phyloP scores from a whole-genome alignment of 305 asterid genomes.

The Rubia peregrina region DNA sequence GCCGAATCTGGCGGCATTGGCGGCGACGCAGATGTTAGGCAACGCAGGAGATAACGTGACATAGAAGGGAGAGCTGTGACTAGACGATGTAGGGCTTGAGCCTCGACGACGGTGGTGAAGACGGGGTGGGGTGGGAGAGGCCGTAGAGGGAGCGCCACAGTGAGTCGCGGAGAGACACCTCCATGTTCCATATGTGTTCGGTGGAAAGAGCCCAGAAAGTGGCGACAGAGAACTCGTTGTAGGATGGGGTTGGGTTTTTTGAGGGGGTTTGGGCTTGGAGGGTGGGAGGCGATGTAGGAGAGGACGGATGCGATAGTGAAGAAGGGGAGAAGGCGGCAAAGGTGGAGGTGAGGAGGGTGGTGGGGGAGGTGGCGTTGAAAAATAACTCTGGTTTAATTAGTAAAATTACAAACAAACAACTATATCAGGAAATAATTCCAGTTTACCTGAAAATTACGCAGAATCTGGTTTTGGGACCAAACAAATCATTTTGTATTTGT shows the following conservation, averaged over 20 bases:
- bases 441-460: too few species aligned
- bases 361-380: constrained; percentile 38
- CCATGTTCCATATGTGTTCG: constrained; percentile 96
- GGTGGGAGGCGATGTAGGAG: constrained; percentile 69
- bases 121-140: constrained; percentile 74
- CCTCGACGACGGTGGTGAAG: constrained; percentile 86
- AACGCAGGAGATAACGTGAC: too few species aligned
- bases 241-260: constrained; percentile 29
- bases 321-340: constrained; percentile 85
- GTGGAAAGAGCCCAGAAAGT: constrained; percentile 97
- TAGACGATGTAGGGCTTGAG: constrained; percentile 86
- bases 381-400: too few species aligned
- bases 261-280: constrained; percentile 33
- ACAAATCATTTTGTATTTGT: too few species aligned
- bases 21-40: too few species aligned
- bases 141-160: constrained; percentile 97
- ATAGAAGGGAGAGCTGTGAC: constrained; percentile 75
- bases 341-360: constrained; percentile 60
- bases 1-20: too few species aligned
- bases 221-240: constrained; percentile 83
- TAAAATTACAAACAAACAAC: too few species aligned
- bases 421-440: too few species aligned
- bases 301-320: constrained; percentile 88
- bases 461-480: too few species aligned
- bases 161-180: constrained; percentile 86